Evolutionary conservation across 305 asterid genomes (phyloP).

Genomic region (Fraxinus albicans): DNA sequence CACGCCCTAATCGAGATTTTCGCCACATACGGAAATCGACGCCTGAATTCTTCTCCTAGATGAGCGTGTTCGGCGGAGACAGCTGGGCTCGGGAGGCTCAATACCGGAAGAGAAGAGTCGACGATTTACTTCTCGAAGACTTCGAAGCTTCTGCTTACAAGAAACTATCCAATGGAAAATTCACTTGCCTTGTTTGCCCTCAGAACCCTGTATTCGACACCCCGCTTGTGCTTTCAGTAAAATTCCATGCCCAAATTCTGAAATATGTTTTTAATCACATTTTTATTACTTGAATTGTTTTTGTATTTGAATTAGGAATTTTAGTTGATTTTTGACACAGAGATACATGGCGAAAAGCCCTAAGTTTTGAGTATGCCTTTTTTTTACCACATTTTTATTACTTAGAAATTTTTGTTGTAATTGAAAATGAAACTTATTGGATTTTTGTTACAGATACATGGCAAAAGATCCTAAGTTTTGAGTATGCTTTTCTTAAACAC

Average conservation of each 20-base stretch:
- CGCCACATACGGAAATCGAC: neutral
- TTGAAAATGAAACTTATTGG: neutral
- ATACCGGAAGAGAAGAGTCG: constrained; percentile 61
- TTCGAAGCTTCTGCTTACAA: constrained; percentile 48
- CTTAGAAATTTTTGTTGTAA: neutral
- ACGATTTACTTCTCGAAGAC: constrained; percentile 55
- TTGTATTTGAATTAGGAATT: neutral
- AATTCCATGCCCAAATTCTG: constrained; percentile 11
- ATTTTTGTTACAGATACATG: neutral
- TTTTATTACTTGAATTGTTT: neutral
- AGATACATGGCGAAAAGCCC: neutral
- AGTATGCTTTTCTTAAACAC: neutral
- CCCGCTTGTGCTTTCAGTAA: constrained; percentile 54
- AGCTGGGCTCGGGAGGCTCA: constrained; percentile 74
- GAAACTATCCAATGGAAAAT: constrained; percentile 63
- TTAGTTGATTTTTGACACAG: neutral
- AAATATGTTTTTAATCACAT: neutral
- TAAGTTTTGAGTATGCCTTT: neutral
- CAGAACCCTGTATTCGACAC: constrained; percentile 65
- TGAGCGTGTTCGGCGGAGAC: constrained; percentile 82
- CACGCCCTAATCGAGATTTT: neutral
- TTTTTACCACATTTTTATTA: neutral
- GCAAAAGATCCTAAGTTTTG: neutral
- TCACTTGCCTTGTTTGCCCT: constrained; percentile 61
- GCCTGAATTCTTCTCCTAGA: constrained; percentile 19